Evolutionary conservation across 768 basidiomycete species (phyloP).

Genomic region (Cubamyces lactineus): DNA sequence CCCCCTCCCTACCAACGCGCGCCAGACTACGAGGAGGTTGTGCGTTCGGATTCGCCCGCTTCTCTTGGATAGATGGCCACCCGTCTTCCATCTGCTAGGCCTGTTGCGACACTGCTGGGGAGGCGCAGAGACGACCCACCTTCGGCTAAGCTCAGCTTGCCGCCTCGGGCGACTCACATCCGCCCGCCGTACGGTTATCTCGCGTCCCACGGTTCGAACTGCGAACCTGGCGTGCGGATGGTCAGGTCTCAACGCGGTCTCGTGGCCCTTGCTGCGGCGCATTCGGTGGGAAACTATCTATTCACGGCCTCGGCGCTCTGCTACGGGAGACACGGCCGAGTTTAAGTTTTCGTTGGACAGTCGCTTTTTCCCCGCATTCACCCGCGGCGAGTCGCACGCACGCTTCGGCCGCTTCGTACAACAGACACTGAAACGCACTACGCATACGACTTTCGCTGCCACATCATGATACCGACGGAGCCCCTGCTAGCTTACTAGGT

Average conservation of each 20-base stretch:
- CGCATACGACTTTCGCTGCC: conserved; percentile 9
- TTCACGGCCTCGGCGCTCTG: neutral
- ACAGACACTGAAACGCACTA: neutral
- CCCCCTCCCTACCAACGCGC: conserved; percentile 57
- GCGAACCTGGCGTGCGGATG: neutral
- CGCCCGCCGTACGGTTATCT: neutral
- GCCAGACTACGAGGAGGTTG: conserved; percentile 47
- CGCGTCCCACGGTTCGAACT: neutral
- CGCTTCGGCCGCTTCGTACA: neutral
- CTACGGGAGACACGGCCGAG: neutral
- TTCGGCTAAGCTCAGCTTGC: no score
- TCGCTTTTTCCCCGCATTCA: neutral
- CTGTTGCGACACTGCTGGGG: neutral
- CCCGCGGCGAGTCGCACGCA: no score
- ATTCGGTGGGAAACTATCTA: neutral
- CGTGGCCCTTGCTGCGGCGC: conserved; percentile 10
- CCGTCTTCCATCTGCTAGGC: neutral
- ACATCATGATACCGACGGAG: neutral
- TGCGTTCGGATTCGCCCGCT: conserved; percentile 6
- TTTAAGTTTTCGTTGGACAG: neutral
- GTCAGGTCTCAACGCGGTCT: neutral
- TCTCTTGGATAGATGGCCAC: neutral
- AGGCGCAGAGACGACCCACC: neutral
- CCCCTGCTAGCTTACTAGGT: neutral
- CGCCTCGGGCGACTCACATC: neutral